Evolutionary conservation across 169 alveolate species (phyloP), one percentile per base, ranked within the genome.

Genomic region (Toxoplasma gondii): DNA sequence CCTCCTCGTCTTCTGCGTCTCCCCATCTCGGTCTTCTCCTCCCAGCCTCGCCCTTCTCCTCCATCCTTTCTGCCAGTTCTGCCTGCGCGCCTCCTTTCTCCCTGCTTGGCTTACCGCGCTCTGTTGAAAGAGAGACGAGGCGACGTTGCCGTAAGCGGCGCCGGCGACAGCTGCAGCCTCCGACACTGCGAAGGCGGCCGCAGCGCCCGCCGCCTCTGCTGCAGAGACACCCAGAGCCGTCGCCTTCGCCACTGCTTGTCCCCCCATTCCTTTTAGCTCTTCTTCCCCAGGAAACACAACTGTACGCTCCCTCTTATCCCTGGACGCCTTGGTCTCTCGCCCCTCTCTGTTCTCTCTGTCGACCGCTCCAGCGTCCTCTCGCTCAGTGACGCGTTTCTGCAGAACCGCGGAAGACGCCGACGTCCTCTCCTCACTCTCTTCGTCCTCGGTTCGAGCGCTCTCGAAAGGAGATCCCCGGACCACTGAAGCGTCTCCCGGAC

Each of bases 101-200:
- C 58, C 12, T 49, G 9, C 29, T 16, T 16, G 4, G 74, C 74
- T 64, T 27, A 64, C 74, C 45, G 86, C 86, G 24, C 22, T 17
- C 86, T 78, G 86, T 27, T 78, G 86, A 78, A 78, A 36, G 10
- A n/a, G 45, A 36, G 39, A 5, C 45, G 86, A 78, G 44, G 45
- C 22, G n/a, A 78, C 86, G 9, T 78, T 78, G 19, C n/a, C 86
- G 45, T 78, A 78, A 4, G 86, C 86, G 29, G 86, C 86, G 44
- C 86, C 86, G 27, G 86, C 86, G 10, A 27, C 86, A 12, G 86
- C 86, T 2, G 86, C 86, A 2, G 86, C 86, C 45, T 38, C 86
- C 29, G 86, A 78, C 9, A 78, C 86, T 17, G 86, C 86, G 16
- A 38, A 78, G 44, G 45, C 45, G 4, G 86, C 86, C 49, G 86